Evolutionary conservation across 345 rosid genomes (phyloP), one percentile per base, ranked within the genome.

Genomic region (Citrus unshiu): DNA sequence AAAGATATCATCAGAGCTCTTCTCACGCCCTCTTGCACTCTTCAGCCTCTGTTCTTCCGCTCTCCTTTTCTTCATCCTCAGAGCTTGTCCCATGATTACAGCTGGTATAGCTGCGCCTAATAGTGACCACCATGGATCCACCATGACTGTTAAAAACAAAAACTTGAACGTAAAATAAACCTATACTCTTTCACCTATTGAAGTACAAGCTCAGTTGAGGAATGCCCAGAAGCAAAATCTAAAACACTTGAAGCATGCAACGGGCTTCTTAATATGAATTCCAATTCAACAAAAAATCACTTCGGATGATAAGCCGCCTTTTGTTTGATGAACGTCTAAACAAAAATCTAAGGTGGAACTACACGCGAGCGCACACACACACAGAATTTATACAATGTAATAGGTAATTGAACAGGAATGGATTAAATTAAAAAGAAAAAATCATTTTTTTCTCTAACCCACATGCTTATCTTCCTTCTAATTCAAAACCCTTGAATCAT

Each of bases 101-200:
- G 89, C 89, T 9, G 93, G 93, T 58, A 90, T 83, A 16, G 85
- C 88, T 5, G 91, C 91, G 3, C 89, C 91, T 12, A 90, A n/a
- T 22, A 88, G 46, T 12, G 90, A 79, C 93, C 91, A 90, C 93
- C 93, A 88, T 51, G 80, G 85, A 70, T 87, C 91, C 83, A 88
- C 88, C 93, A 87, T 90, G 25, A 21, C 81, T 75, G 63, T 64
- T 64, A 25, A 19, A 70, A 70, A 59, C 24, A 19, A 77, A 77
- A 56, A 18, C 25, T 77, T 77, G 4, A 2, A 77, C 2, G 30
- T 76, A 46, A 49, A 49, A 30, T 65, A 46, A 49, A 32, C 32
- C 18, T 16, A 21, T 63, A 10, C 67, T 14, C 67, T 63, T 63
- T 27, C 67, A 63, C 67, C 67, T 13, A 63, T 29, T 27, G 0